Evolutionary conservation across 1,139 yeast species (phyloP), one percentile per base, ranked within the genome.

Genomic region (Kurtzmaniella natalensis): DNA sequence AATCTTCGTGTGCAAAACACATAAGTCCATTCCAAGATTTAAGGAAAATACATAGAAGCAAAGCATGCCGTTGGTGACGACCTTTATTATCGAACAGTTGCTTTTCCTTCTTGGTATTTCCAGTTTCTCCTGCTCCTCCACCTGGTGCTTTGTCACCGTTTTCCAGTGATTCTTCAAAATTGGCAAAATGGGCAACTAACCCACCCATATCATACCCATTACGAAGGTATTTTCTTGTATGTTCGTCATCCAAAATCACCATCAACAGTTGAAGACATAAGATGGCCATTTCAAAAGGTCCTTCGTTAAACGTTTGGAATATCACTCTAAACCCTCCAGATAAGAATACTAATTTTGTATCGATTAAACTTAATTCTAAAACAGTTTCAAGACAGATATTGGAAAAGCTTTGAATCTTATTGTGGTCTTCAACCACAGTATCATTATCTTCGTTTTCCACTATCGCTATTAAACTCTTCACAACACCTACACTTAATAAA

Each of bases 21-120:
- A 83, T 70, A 9, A 88, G 52, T 0, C 98, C 98, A 14, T 84
- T 71, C 78, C 94, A 83, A 31, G 78, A 72, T 41, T 85, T 82
- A 33, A 92, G 57, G 19, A 86, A 58, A 3, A 73, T 55, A 0
- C 85, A 63, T 3, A 89, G 56, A 9, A 86, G 64, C 31, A 74
- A 69, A 0, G 92, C 76, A n/a, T 78, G 63, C 42, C 72, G 73
- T 39, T 81, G 82, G 21, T 86, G 58, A 43, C 69, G 75, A 42
- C 43, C 25, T 23, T 23, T 23, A 8, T 23, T 23, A 23, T 23
- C 16, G 30, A 13, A 13, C 16, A 23, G 41, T 26, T 32, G 34
- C 38, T 20, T 22, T 19, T 22, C 31, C 25, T 13, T 19, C 22
- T 16, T 15, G 30, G 49, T 14, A 18, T 17, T 3, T 5, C 23